Conservation (phyloP, 2,329 filamentous ascomycete genomes). For the Tricladium varicosporioides region DNA sequence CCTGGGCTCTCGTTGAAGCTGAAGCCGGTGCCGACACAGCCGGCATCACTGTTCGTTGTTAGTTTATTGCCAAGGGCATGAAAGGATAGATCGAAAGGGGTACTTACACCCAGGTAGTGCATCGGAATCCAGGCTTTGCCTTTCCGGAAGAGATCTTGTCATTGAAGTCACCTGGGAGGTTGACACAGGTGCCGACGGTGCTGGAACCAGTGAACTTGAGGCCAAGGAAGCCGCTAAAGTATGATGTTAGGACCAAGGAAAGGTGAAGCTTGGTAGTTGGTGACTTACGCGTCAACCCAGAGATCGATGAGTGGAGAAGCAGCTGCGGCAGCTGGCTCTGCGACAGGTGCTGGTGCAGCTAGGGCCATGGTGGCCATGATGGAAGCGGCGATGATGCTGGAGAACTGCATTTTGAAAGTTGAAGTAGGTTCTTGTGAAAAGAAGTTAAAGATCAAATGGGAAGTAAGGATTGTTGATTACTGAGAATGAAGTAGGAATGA, state of each 20-base stretch:
- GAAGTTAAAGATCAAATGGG: too few species aligned
- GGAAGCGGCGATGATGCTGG: constrained; percentile 9
- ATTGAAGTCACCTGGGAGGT: constrained; percentile 11
- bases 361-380: constrained; percentile 10
- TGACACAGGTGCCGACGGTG: constrained; percentile 7
- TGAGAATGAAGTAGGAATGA: too few species aligned
- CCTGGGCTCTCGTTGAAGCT: constrained; percentile 13
- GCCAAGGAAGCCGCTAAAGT: constrained; percentile 9
- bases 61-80: not conserved
- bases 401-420: constrained; percentile 5
- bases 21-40: constrained; percentile 13
- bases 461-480: too few species aligned
- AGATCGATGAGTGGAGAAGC: not conserved
- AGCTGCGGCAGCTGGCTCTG: not conserved
- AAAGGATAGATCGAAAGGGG: not conserved
- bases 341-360: constrained; percentile 3
- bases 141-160: constrained; percentile 13
- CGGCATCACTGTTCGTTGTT: not conserved
- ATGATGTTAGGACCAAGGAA: not conserved
- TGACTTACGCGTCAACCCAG: constrained; percentile 8
- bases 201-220: constrained; percentile 15
- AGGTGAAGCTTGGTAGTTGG: not conserved
- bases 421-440: too few species aligned
- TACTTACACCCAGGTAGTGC: constrained; percentile 15
- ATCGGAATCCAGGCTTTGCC: constrained; percentile 16